A percentile compares a stretch with the other conserved stretches of the same genome.
phyloP scores from a whole-genome alignment of 2,329 filamentous ascomycete species.

The Leptographium radiaticola region DNA sequence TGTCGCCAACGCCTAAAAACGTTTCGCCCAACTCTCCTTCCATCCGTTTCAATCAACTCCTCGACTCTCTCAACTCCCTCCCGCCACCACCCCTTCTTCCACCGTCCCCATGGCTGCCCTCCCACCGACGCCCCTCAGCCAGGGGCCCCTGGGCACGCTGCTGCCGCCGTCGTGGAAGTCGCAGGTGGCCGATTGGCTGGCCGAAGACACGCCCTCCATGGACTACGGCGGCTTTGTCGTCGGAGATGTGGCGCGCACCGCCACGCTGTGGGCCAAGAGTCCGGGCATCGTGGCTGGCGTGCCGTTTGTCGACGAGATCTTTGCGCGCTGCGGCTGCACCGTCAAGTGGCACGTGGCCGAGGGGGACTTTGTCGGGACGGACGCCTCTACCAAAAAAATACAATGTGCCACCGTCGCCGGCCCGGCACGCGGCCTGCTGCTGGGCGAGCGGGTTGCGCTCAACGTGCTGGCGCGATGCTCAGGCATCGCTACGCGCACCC shows the following conservation, averaged over 20 bases:
- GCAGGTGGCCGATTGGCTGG: conserved; percentile 71
- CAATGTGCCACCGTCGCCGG: conserved; percentile 72
- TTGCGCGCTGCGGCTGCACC: conserved; percentile 77
- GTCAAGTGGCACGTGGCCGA: conserved; percentile 80
- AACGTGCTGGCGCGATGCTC: conserved; percentile 87
- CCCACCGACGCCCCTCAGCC: conserved; percentile 6
- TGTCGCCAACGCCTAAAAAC: no score
- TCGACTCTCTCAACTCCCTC: no score
- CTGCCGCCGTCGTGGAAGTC: conserved; percentile 78
- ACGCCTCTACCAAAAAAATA: conserved; percentile 21
- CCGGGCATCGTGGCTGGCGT: conserved; percentile 75
- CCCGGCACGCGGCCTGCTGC: conserved; percentile 64
- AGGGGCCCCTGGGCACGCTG: conserved; percentile 47
- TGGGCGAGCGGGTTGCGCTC: conserved; percentile 87
- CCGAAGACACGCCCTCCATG: conserved; percentile 91
- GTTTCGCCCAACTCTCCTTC: no score
- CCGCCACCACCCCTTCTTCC: no score
- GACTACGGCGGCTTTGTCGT: conserved; percentile 98
- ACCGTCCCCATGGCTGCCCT: neutral
- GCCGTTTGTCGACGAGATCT: conserved; percentile 92
- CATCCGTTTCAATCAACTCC: no score
- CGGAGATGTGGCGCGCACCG: conserved; percentile 51
- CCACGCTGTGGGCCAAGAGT: conserved; percentile 58
- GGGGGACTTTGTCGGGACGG: conserved; percentile 51
- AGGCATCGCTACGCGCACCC: conserved; percentile 65